These are phyloP conservation scores for Leccinum subtestaceum DNA, from an alignment of 768 basidiomycete species.

Conservation along the genomic window DNA sequence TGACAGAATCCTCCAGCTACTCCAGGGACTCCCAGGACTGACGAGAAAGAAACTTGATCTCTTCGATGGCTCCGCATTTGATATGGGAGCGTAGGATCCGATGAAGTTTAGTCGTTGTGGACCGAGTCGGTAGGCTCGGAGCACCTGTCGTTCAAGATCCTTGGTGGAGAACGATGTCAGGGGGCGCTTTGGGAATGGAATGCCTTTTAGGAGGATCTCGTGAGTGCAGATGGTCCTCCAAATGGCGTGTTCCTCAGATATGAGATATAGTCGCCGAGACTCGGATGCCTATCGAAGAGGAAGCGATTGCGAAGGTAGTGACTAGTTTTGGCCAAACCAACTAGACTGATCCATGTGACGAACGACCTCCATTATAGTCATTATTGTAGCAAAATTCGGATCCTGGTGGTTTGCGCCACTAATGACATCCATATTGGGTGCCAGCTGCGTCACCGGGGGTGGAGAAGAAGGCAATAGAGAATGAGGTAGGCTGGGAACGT, in stretches of 20 bases:
- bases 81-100: conserved; percentile 22
- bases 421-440: conserved; percentile 8
- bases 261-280: conserved; percentile 36
- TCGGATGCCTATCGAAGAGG: conserved; percentile 42
- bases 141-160: conserved; percentile 45
- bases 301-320: conserved; percentile 13
- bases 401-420: conserved; percentile 13
- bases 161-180: conserved; percentile 36
- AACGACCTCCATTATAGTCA: conserved; percentile 33
- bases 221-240: conserved; percentile 51
- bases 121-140: conserved; percentile 46
- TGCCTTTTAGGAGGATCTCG: conserved; percentile 43
- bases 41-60: conserved; percentile 53
- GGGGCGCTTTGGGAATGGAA: conserved; percentile 46
- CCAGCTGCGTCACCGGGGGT: conserved; percentile 14
- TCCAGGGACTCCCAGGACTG: no score
- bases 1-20: no score
- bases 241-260: conserved; percentile 50
- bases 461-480: conserved; percentile 16
- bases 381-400: conserved; percentile 23
- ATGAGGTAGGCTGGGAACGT: conserved; percentile 8
- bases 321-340: conserved; percentile 18
- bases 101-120: conserved; percentile 16
- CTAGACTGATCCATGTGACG: conserved; percentile 27
- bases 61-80: conserved; percentile 45